Base-by-base conservation (phyloP, 1,139 yeast genomes). In the Candida gigantensis region DNA sequence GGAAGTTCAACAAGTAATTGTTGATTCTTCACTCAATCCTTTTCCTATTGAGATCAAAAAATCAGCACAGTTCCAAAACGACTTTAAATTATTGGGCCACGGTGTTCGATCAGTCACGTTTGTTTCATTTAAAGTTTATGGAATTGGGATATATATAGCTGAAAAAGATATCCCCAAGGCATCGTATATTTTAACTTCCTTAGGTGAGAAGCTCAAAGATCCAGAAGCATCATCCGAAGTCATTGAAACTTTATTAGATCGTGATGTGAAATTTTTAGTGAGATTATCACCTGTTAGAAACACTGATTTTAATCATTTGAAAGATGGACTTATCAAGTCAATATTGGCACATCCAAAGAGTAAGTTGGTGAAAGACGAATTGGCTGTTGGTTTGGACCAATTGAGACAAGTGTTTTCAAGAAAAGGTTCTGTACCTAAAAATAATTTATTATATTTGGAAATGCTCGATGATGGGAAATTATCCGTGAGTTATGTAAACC, bases 101-200 rank as follows among this genome's bases (percentile, higher is more conserved):
- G 97, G 97, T 1, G 79, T 82, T 3, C 69, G 97, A 51, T 65
- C 83, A 0, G 97, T 90, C 10, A 85, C 97, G 0, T 86, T 90
- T 52, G 52, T 89, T 27, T 69, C 74, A n/a, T 80, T 90, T 65
- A 87, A 82, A 50, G 96, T 92, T 3, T 90, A 90, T 55, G 96
- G 88, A 0, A 67, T 86, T 28, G 97, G 95, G 0, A 63, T 90
- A 11, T 90, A 90, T 55, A 68, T 86, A 32, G 82, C 86, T 5
- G 60, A 69, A 5, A 69, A 72, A 1, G 96, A 88, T 52, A 47
- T 71, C 5, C 47, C 58, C 3, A 58, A 69, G 42, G 73, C 79
- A 6, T 62, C 69, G 13, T 45, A 61, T n/a, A 64, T 82, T 2
- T 53, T 80, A 28, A 42, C 47, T 3, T 43, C 42, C 13, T 42